phyloP scores from a whole-genome alignment of 768 basidiomycete species.

The Tylopilus sp. region DNA sequence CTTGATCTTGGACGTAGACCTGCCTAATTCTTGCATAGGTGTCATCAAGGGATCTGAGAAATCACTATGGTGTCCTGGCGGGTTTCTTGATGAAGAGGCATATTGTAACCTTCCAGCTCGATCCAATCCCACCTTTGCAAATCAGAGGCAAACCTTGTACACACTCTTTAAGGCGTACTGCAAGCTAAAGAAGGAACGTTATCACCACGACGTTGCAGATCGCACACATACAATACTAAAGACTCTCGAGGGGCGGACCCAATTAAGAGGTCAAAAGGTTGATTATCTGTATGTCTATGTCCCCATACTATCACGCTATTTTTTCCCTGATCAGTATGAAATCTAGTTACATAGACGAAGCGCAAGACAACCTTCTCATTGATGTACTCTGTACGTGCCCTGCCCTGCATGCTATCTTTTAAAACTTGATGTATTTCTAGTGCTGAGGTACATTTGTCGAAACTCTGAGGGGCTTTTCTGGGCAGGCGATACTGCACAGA shows the following conservation, averaged over 20 bases:
- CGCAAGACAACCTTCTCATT: conserved; percentile 67
- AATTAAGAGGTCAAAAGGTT: conserved; percentile 40
- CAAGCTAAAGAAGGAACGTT: conserved; percentile 39
- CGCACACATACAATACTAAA: conserved; percentile 54
- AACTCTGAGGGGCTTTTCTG: conserved; percentile 73
- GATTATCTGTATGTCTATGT: conserved; percentile 49
- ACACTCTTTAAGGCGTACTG: conserved; percentile 51
- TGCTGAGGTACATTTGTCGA: conserved; percentile 55
- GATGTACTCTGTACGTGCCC: conserved; percentile 52
- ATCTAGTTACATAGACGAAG: conserved; percentile 64
- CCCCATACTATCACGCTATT: too few relatives aligned
- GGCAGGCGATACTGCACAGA: conserved; percentile 81
- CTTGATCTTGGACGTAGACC: not conserved
- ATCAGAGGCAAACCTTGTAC: conserved; percentile 47
- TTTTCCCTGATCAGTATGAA: not conserved
- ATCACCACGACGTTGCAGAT: conserved; percentile 58
- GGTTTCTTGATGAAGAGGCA: conserved; percentile 40
- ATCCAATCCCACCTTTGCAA: conserved; percentile 52
- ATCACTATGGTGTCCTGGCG: conserved; percentile 33
- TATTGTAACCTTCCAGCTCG: conserved; percentile 52
- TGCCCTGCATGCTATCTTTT: not conserved
- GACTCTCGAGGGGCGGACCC: conserved; percentile 26
- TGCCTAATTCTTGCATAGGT: conserved; percentile 29
- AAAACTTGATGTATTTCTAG: conserved; percentile 34
- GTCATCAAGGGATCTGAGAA: conserved; percentile 69